Conservation (phyloP, 2,329 filamentous ascomycete species). For the Talaromyces sp. region DNA sequence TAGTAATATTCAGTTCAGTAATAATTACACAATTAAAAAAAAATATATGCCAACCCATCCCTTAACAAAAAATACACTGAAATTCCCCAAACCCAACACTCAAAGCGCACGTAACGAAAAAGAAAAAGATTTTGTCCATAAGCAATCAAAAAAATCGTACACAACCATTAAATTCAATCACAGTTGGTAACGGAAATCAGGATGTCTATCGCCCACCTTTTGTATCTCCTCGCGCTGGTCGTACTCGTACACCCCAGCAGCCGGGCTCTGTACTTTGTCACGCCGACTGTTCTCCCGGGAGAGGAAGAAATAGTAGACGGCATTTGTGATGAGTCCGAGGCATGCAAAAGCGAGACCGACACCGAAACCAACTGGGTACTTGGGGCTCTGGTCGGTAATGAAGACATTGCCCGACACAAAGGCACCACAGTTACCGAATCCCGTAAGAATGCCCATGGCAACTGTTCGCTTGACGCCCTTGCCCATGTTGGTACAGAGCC, state of each 20-base stretch:
- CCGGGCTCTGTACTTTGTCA: constrained; percentile 3
- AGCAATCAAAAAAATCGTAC: neutral
- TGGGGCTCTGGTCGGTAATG: constrained; percentile 32
- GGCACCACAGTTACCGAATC: constrained; percentile 43
- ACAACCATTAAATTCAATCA: constrained; percentile 1
- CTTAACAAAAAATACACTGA: neutral
- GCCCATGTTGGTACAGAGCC: constrained; percentile 37
- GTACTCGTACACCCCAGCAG: constrained; percentile 3
- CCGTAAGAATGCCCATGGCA: constrained; percentile 37
- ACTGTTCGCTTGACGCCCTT: constrained; percentile 38
- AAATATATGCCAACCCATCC: neutral
- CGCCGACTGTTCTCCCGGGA: constrained; percentile 11
- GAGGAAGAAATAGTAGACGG: constrained; percentile 10
- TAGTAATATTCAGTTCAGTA: neutral
- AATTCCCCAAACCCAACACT: neutral
- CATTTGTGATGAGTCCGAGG: constrained; percentile 4
- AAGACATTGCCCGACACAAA: constrained; percentile 41
- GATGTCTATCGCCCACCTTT: constrained; percentile 14
- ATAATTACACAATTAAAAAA: neutral
- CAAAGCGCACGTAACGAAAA: neutral
- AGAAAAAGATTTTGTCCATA: neutral
- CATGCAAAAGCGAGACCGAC: constrained; percentile 18
- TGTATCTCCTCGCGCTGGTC: constrained; percentile 10
- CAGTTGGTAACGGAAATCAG: constrained; percentile 15
- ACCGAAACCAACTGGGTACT: constrained; percentile 11